phyloP scores from a whole-genome alignment of 768 basidiomycete species.

The Termitomyces sp. region DNA sequence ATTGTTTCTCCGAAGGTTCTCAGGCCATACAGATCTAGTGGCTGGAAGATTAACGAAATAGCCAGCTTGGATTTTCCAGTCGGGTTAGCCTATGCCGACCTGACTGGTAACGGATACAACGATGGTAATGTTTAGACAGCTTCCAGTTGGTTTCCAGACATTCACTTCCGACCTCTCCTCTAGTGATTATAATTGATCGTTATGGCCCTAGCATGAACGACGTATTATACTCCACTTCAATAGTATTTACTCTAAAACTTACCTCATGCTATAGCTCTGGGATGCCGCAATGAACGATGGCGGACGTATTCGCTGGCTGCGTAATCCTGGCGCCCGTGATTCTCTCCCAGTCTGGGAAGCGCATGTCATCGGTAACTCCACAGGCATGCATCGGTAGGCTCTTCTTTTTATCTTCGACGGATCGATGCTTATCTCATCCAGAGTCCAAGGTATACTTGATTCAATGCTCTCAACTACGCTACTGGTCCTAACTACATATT shows the following conservation, averaged over 20 bases:
- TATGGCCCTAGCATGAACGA: not conserved
- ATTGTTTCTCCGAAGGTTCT: too few species aligned
- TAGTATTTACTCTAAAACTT: not conserved
- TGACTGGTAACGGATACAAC: not conserved
- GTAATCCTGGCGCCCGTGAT: not conserved
- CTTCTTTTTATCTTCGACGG: not conserved
- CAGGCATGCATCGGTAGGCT: not conserved
- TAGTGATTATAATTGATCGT: not conserved
- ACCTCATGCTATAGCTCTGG: not conserved
- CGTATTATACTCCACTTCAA: not conserved
- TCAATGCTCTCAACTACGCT: not conserved
- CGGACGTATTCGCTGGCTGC: not conserved
- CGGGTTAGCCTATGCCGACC: not conserved
- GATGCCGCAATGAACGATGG: not conserved
- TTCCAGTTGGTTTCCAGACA: not conserved
- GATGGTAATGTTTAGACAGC: not conserved
- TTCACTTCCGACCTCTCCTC: not conserved
- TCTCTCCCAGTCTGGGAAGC: not conserved
- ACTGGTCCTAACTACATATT: not conserved
- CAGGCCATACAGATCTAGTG: not conserved
- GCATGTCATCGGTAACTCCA: not conserved
- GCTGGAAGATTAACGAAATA: not conserved
- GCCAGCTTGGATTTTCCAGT: not conserved
- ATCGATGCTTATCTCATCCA: not conserved
- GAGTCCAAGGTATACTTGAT: not conserved